These are phyloP conservation scores for Phlebopus sp. DNA, from an alignment of 1,284 basidiomycete species.

Conservation along the genomic window DNA sequence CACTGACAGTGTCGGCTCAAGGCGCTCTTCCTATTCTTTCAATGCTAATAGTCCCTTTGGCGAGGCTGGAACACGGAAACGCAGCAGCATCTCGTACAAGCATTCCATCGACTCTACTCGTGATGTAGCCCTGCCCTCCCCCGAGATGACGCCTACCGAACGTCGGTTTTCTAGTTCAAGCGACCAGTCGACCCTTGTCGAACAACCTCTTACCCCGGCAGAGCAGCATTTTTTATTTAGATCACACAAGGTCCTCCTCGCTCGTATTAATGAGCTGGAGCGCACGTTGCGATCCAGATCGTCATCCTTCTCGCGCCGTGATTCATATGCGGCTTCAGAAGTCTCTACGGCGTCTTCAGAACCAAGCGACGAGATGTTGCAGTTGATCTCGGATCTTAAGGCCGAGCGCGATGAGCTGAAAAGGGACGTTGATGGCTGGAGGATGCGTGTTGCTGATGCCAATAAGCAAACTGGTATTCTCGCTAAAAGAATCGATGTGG, in stretches of 20 bases:
- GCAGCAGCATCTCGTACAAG: conserved; percentile 74
- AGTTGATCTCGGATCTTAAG: conserved; percentile 71
- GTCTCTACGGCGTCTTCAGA: conserved; percentile 40
- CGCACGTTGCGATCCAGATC: conserved; percentile 56
- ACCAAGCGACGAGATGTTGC: conserved; percentile 70
- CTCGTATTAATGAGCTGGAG: conserved; percentile 77
- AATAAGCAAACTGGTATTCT: conserved; percentile 60
- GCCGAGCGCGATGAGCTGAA: conserved; percentile 76
- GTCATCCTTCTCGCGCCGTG: conserved; percentile 48
- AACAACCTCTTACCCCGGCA: conserved; percentile 54
- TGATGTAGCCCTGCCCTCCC: conserved; percentile 56
- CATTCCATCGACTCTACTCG: conserved; percentile 42
- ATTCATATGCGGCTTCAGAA: conserved; percentile 49
- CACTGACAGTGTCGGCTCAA: conserved; percentile 1
- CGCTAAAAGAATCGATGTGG: conserved; percentile 62
- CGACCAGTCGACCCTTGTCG: conserved; percentile 37
- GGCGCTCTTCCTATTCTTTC: conserved; percentile 19
- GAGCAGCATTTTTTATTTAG: conserved; percentile 83
- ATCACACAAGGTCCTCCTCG: conserved; percentile 73
- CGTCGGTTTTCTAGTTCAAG: conserved; percentile 39
- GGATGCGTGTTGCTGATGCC: conserved; percentile 62
- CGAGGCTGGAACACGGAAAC: conserved; percentile 27
- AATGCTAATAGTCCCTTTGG: conserved; percentile 8
- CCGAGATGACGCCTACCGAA: conserved; percentile 67
- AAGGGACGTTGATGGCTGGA: conserved; percentile 74